phyloP scores from a whole-genome alignment of 2,329 filamentous ascomycete genomes.

The Fusarium nelsonii region DNA sequence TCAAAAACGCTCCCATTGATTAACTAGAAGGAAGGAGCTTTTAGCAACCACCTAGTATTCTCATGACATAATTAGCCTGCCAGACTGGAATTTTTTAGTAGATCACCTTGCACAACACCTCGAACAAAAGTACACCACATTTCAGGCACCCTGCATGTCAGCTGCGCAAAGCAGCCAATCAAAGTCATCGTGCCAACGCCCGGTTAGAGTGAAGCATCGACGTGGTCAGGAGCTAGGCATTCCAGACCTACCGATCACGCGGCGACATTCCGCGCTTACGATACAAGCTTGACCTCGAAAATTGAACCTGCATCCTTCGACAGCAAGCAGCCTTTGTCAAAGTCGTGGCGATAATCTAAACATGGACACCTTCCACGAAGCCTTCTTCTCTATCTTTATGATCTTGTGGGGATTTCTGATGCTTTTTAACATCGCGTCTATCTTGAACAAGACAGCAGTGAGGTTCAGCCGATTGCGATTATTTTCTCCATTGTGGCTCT shows the following conservation, averaged over 20 bases:
- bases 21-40: too few relatives aligned
- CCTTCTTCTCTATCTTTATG: constrained; percentile 27
- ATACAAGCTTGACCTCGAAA: too few relatives aligned
- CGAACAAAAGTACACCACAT: not conserved
- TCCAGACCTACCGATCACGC: constrained; percentile 18
- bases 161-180: constrained; percentile 14
- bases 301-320: too few relatives aligned
- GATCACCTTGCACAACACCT: not conserved
- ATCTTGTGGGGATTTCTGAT: constrained; percentile 4
- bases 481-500: not conserved
- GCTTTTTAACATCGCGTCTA: not conserved
- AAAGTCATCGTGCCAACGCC: constrained; percentile 3
- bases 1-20: too few relatives aligned
- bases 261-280: constrained; percentile 6
- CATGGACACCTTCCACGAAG: constrained; percentile 23
- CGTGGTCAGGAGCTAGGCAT: too few relatives aligned
- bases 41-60: too few relatives aligned
- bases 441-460: not conserved
- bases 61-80: too few relatives aligned
- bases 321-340: too few relatives aligned
- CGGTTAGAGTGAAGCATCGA: constrained; percentile 6
- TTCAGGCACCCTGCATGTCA: constrained; percentile 1
- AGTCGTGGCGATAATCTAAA: not conserved
- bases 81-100: too few relatives aligned
- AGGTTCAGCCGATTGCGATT: constrained; percentile 15